Evolutionary conservation across 2,329 filamentous ascomycete genomes (phyloP).

Genomic region (Aspergillus tanneri): DNA sequence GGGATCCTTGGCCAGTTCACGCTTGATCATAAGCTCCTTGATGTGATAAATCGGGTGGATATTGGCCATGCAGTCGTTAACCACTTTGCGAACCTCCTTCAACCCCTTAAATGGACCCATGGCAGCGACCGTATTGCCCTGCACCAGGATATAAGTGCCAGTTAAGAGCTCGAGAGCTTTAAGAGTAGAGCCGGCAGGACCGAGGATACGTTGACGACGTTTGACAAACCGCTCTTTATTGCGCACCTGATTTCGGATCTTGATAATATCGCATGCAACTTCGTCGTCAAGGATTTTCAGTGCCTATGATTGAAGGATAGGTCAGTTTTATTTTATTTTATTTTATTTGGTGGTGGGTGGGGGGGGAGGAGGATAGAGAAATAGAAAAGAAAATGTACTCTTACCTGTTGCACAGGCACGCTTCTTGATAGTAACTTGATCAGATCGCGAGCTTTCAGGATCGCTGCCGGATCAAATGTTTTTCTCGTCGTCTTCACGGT

Average conservation of each 20-base stretch:
- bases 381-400: too few species aligned
- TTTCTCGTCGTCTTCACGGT: slow-evolving; percentile 91
- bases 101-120: slow-evolving; percentile 93
- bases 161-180: slow-evolving; percentile 94
- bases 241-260: slow-evolving; percentile 83
- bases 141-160: slow-evolving; percentile 87
- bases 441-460: slow-evolving; percentile 89
- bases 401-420: slow-evolving; percentile 78
- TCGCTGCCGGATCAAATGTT: slow-evolving; percentile 87
- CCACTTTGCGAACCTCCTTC: slow-evolving; percentile 84
- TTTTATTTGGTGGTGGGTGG: too few species aligned
- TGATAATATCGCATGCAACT: slow-evolving; percentile 90
- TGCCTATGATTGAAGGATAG: slow-evolving; percentile 50
- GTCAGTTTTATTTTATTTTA: background rate
- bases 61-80: slow-evolving; percentile 96
- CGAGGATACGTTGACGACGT: slow-evolving; percentile 85
- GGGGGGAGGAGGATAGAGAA: too few species aligned
- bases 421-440: slow-evolving; percentile 90
- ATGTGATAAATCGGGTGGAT: slow-evolving; percentile 89
- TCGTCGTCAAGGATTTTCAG: slow-evolving; percentile 93
- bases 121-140: slow-evolving; percentile 88
- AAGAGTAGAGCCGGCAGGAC: slow-evolving; percentile 85
- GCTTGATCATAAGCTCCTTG: slow-evolving; percentile 93
- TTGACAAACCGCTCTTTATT: slow-evolving; percentile 98
- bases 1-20: slow-evolving; percentile 85